Evolutionary conservation across 208 protist species (phyloP).

Genomic region (Acanthamoeba healyi): DNA sequence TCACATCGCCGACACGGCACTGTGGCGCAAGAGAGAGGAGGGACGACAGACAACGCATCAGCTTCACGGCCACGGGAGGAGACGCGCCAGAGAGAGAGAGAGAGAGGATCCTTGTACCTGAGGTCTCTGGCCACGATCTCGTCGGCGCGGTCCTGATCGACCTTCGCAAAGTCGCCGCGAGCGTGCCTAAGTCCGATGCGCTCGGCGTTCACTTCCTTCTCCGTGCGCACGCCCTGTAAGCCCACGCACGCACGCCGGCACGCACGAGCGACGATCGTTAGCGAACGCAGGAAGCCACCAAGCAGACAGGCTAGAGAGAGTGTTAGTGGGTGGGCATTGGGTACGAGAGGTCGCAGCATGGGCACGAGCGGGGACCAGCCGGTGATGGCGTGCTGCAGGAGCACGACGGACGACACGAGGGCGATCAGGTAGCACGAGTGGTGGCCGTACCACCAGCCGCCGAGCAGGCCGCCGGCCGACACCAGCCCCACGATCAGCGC

Average conservation of each 20-base stretch:
- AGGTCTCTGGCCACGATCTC: conserved; percentile 25
- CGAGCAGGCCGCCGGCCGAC: background rate
- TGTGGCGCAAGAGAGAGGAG: no score
- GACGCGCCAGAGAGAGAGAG: no score
- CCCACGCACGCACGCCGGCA: no score
- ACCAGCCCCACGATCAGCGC: background rate
- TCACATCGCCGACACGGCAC: no score
- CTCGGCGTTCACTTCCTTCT: conserved; percentile 11
- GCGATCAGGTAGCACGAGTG: background rate
- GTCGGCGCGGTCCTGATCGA: background rate
- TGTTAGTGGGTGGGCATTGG: no score
- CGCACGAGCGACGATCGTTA: no score
- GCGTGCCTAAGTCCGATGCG: background rate
- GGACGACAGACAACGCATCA: no score
- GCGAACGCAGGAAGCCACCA: no score
- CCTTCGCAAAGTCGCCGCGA: background rate
- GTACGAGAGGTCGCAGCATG: background rate
- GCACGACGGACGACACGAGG: background rate
- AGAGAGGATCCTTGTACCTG: background rate
- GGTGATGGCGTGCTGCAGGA: conserved; percentile 7
- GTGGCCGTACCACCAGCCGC: background rate
- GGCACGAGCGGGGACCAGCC: conserved; percentile 3
- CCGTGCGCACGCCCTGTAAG: conserved; percentile 15
- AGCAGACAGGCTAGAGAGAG: no score
- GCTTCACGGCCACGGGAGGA: no score